phyloP scores from a whole-genome alignment of 2,329 filamentous ascomycete genomes.

The Nannizziopsis barbatae region DNA sequence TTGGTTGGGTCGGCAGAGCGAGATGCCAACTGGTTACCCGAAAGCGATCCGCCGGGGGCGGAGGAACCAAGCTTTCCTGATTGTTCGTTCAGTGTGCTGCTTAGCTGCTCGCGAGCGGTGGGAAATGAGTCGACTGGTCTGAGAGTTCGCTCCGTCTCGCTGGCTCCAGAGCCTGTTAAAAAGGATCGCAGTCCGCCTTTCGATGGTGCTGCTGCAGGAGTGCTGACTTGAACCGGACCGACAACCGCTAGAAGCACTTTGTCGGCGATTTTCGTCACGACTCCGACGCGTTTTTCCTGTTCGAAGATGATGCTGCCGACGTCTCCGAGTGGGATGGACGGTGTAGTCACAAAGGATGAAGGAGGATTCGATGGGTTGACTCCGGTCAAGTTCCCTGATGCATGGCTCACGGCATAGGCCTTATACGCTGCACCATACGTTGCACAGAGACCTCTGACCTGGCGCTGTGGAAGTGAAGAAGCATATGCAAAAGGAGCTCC shows the following conservation, averaged over 20 bases:
- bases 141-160: constrained; percentile 14
- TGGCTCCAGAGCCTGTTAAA: constrained; percentile 13
- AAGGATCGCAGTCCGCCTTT: background rate
- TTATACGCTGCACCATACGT: constrained; percentile 36
- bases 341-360: constrained; percentile 34
- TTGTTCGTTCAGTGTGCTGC: constrained; percentile 2
- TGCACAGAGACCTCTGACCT: constrained; percentile 33
- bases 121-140: constrained; percentile 10
- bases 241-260: constrained; percentile 35
- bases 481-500: constrained; percentile 36
- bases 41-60: constrained; percentile 8
- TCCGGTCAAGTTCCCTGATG: constrained; percentile 33
- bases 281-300: constrained; percentile 30
- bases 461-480: constrained; percentile 30
- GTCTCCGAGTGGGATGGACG: constrained; percentile 31
- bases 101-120: constrained; percentile 9
- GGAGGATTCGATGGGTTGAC: constrained; percentile 35
- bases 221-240: constrained; percentile 21
- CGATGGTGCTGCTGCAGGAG: background rate
- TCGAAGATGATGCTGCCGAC: constrained; percentile 37
- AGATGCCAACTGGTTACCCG: constrained; percentile 1
- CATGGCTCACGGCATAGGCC: constrained; percentile 32
- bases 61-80: constrained; percentile 15
- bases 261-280: constrained; percentile 34
- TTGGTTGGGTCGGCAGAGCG: background rate